A percentile compares a stretch with the other conserved stretches of the same genome.
Conservation (phyloP, 2,329 filamentous ascomycete genomes). For the Colletotrichum caudatum region DNA sequence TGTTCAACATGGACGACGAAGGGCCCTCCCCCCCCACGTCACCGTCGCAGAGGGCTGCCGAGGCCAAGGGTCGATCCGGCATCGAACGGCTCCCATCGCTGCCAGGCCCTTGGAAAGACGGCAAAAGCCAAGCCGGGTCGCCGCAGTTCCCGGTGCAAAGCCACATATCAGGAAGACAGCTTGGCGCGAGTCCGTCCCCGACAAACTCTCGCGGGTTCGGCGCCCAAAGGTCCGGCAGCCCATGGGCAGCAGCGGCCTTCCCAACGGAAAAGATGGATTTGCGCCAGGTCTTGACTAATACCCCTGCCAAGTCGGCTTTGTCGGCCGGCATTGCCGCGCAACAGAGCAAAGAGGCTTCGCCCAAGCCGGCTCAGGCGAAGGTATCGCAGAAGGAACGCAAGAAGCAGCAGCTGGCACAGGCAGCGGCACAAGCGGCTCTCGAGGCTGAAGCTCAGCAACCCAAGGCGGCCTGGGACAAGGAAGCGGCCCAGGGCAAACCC, state of each 20-base stretch:
- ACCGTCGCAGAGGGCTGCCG: constrained; percentile 26
- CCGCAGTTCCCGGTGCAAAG: constrained; percentile 24
- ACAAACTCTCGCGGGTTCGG: constrained; percentile 27
- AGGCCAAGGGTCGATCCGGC: constrained; percentile 15
- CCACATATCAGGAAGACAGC: constrained; percentile 10
- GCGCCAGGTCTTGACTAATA: constrained; percentile 78
- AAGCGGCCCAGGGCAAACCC: constrained; percentile 52
- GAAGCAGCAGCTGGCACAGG: constrained; percentile 78
- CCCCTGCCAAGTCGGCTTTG: constrained; percentile 65
- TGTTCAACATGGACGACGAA: constrained; percentile 95
- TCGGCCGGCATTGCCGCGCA: constrained; percentile 67
- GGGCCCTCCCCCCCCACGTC: constrained; percentile 50
- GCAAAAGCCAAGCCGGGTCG: constrained; percentile 47
- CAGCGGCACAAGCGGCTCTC: constrained; percentile 58
- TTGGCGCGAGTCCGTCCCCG: constrained; percentile 13
- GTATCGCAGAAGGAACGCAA: constrained; percentile 95
- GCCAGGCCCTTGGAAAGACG: constrained; percentile 54
- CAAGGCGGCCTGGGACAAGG: constrained; percentile 61
- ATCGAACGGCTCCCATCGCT: constrained; percentile 45
- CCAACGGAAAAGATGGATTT: constrained; percentile 76
- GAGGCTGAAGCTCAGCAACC: constrained; percentile 50
- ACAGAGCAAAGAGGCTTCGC: constrained; percentile 54
- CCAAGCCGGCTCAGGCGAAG: constrained; percentile 63
- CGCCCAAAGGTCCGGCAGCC: constrained; percentile 49
- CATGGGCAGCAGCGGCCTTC: constrained; percentile 65